Conservation (phyloP, 139 green algal species). For the Volvox africanus region DNA sequence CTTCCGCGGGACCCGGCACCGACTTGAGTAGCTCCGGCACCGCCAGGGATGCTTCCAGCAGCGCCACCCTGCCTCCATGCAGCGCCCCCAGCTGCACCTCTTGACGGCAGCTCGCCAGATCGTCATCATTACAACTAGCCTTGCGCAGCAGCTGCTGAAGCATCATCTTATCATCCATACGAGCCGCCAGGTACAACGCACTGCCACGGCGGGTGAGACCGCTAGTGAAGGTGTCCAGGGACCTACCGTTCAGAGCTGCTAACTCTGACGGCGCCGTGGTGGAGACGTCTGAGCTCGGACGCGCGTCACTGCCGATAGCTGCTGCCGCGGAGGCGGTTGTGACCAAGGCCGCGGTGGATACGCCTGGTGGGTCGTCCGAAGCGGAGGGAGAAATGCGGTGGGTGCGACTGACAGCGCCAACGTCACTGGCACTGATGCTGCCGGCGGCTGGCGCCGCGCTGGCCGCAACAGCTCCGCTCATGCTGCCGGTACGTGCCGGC, state of each 20-base stretch:
- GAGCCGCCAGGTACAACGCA: constrained; percentile 27
- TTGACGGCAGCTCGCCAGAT: neutral
- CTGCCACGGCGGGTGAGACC: neutral
- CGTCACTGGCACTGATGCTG: neutral
- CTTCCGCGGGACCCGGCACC: neutral
- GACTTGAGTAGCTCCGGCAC: constrained; percentile 19
- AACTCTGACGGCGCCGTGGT: neutral
- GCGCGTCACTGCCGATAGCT: neutral
- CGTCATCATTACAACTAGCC: neutral
- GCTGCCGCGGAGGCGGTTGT: neutral
- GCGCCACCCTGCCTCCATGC: constrained; percentile 13
- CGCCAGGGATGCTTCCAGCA: constrained; percentile 26
- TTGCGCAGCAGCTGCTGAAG: constrained; percentile 8
- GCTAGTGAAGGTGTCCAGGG: neutral
- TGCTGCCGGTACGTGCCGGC: neutral
- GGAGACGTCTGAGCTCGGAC: neutral
- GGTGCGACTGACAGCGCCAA: neutral
- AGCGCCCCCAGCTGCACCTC: constrained; percentile 43
- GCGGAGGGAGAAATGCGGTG: neutral
- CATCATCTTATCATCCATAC: constrained; percentile 1
- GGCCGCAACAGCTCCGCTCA: neutral
- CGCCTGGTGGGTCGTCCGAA: neutral
- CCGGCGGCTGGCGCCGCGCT: neutral
- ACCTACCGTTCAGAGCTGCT: neutral
- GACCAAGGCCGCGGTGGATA: neutral